Conservation (phyloP, 2,329 filamentous ascomycete species). For the Aspergillus sergii region DNA sequence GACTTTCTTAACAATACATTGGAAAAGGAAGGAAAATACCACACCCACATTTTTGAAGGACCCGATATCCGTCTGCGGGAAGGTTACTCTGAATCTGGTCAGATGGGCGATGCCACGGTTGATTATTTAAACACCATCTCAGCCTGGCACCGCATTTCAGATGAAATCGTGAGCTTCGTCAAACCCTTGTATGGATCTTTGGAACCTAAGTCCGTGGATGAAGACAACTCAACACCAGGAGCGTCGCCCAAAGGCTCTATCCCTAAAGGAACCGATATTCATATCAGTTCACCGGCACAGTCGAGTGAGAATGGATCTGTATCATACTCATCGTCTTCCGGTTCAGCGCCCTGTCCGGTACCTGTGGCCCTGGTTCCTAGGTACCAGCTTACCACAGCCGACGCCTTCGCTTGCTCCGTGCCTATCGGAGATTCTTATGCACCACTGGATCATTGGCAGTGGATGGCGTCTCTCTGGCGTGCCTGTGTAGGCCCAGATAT, state of each 20-base stretch:
- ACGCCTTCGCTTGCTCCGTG: conserved; percentile 72
- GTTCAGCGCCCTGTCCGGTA: conserved; percentile 36
- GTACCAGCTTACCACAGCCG: conserved; percentile 78
- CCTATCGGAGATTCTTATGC: conserved; percentile 77
- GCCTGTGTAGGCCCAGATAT: conserved; percentile 78
- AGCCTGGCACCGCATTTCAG: conserved; percentile 75
- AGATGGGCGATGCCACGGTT: conserved; percentile 50
- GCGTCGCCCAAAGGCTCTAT: conserved; percentile 38
- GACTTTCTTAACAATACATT: conserved; percentile 62
- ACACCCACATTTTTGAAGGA: conserved; percentile 54
- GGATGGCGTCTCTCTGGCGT: conserved; percentile 93
- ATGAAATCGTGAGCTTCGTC: conserved; percentile 67
- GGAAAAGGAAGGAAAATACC: conserved; percentile 54
- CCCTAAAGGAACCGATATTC: conserved; percentile 31
- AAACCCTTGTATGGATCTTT: conserved; percentile 34
- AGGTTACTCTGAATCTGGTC: conserved; percentile 26
- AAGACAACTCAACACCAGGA: conserved; percentile 22
- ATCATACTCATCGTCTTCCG: conserved; percentile 20
- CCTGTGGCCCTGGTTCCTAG: conserved; percentile 77
- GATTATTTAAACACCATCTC: conserved; percentile 69
- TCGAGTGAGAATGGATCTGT: conserved; percentile 33
- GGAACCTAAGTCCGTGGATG: conserved; percentile 21
- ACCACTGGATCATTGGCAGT: conserved; percentile 92
- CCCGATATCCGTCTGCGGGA: conserved; percentile 34
- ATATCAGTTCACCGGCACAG: conserved; percentile 34